Base-by-base conservation (phyloP, 257 asterid genomes). In the Rhazya stricta region DNA sequence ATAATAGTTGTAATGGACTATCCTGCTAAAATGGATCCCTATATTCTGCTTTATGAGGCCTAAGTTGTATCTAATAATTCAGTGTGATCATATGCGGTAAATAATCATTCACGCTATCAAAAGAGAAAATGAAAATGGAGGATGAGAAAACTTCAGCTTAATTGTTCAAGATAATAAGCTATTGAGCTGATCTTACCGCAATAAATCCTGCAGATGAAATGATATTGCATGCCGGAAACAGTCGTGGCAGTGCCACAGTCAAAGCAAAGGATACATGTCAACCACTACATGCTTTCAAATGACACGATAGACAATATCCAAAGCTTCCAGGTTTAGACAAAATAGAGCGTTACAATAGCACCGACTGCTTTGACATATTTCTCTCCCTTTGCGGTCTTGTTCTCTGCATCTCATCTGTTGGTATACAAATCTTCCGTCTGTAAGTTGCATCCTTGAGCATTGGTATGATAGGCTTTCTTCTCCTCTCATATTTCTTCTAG, bases 281-380 rank as follows among this genome's bases (percentile, higher is more conserved):
- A 32, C 60, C 27, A 29, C 50, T 46, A 1, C 5, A 21, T 39
- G 69, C 25, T 69, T 54, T 30, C 9, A 42, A 7, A 27, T 53
- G 74, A 75, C 73, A 16, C 27, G 41, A 63, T 50, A 75, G 56
- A 18, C 23, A 15, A 18, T n/a, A 37, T 39, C 39, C 39, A 76
- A 54, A 36, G 79, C 42, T 43, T 43, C n/a, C 15, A 34, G 51
- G n/a, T 63, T 63, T 7, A 19, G 79, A 67, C 67, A 37, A 74
- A 62, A 25, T 68, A 27, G 74, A 34, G 60, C 67, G 46, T 67
- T 67, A 39, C 74, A 75, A 36, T 51, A 41, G 30, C 57, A 76
- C 68, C 60, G 58, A 67, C 56, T 66, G 27, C 68, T 16, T 75
- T 27, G 48, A 21, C 66, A 46, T 51, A 6, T 61, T 1, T 57